Evolutionary conservation across 2,329 filamentous ascomycete species (phyloP), one percentile per base, ranked within the genome.

Genomic region (Albophoma yamanashiensis): DNA sequence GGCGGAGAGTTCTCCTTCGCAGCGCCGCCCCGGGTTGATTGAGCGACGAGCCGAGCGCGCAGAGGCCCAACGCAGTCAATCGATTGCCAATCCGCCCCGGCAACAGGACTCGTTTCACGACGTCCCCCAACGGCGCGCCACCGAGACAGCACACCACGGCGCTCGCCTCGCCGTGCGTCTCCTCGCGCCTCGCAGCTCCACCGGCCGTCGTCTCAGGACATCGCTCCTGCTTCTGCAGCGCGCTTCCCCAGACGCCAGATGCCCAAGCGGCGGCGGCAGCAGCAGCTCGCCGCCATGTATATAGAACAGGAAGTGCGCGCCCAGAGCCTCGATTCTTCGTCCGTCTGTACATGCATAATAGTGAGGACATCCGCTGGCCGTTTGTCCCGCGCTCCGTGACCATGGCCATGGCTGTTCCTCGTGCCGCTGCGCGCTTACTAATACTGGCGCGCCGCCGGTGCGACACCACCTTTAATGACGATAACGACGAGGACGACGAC

Each of bases 401-500:
- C 50, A 53, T 53, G 50, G 11, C 20, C 4, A 14, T 34, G 2
- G 8, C 36, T 3, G 8, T 53, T 3, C 50, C 50, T 6, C 50
- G 34, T 14, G 50, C 50, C 8, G 50, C 50, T 4, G 50, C 31
- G 50, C 50, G 50, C 27, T 53, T 53, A 53, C 50, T 53, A 53
- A 53, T 36, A 8, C 14, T 4, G 2, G 17, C 20, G 20, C 50
- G 9, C 31, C 31, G 20, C 9, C 31, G 7, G 3, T 11, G 31
- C 50, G 31, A 55, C 50, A n/a, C 50, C 31, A 12, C 31, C 27
- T 36, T 53, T 0, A 42, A 5, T 5, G 27, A 31, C 27, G 5
- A 5, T 31, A n/a, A 62, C 31, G 56, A 58, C 60, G 59, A 58
- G 56, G 60, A 64, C 38, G 55, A 59, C 60, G 59, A 58, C 57